Base-by-base conservation (phyloP, 495 filamentous ascomycete genomes). In the Trichoderma erinaceum region DNA sequence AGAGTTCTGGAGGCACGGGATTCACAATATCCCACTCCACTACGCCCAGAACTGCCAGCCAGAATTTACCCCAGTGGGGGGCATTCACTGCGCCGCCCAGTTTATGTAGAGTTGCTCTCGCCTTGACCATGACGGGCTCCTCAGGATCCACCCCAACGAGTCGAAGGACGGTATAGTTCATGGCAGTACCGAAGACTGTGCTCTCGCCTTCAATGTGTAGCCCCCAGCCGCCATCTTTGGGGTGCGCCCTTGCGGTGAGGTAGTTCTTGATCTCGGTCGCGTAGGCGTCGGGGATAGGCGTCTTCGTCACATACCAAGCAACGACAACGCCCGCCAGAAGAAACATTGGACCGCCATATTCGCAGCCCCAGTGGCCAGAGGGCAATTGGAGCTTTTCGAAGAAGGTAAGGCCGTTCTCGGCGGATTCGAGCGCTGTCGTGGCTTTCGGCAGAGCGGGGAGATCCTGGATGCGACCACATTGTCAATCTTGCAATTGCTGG, bases 61-160 rank as follows among this genome's bases (percentile, higher is more conserved):
- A 93, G 77, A 96, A 93, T 73, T 99, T 99, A 10, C 89, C 88
- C 95, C 95, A 99, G 74, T 97, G 96, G 15, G 95, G 96, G 1
- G 86, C 89, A 73, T 90, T 86, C 12, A 90, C 81, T 18, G 92
- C 92, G 63, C 96, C 94, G 4, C 95, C 95, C 68, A 99, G 84
- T 73, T 89, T 85, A 78, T 97, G 91, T 25, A 98, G 80, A 41
- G 87, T 88, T 2, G 85, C 88, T 61, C 95, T 86, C 6, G 96
- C 96, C 77, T 93, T 96, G 63, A 93, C 81, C 87, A 97, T 91
- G 27, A 88, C 84, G 38, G 88, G 86, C 70, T 99, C 89, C 65
- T 97, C 92, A 41, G 92, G 89, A 64, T 86, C 86, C 16, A 92
- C 91, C n/a, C 96, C 96, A n/a, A 97, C 81, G 13, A 99, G 76